These are phyloP conservation scores for Neolecta irregularis DNA, from an alignment of 1,139 yeast species.

Conservation along the genomic window DNA sequence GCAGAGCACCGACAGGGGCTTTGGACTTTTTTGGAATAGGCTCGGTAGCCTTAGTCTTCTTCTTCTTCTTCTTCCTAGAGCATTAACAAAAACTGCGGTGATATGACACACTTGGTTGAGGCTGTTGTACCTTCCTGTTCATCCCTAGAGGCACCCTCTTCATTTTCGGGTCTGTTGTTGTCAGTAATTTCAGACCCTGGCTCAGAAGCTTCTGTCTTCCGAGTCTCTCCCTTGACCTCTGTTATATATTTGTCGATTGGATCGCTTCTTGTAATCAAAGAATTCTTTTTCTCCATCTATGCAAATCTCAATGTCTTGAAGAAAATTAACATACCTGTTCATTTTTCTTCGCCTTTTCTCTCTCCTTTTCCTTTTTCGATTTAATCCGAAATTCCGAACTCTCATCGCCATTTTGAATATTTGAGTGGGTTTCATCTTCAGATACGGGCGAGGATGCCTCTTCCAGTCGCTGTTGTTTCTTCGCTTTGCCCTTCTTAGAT, in stretches of 20 bases:
- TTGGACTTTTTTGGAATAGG: not conserved
- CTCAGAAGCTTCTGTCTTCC: conserved; percentile 31
- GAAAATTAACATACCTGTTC: conserved; percentile 52
- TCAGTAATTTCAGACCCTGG: conserved; percentile 20
- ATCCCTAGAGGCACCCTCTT: not conserved
- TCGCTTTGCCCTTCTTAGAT: conserved; percentile 8
- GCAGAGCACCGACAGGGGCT: conserved; percentile 5
- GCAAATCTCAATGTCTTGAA: conserved; percentile 24
- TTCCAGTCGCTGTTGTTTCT: too few species aligned
- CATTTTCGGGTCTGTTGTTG: conserved; percentile 8
- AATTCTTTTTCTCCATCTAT: conserved; percentile 23
- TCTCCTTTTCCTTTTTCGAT: conserved; percentile 93
- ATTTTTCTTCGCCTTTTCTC: conserved; percentile 86
- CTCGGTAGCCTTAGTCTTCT: conserved; percentile 21
- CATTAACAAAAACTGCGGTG: not conserved
- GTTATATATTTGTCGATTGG: conserved; percentile 1
- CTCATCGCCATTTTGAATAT: conserved; percentile 15
- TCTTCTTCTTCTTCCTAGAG: conserved; percentile 23
- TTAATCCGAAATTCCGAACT: conserved; percentile 51
- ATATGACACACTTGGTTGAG: not conserved
- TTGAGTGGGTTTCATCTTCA: conserved; percentile 33
- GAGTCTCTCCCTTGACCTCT: conserved; percentile 12
- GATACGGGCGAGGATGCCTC: too few species aligned
- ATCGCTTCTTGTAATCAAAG: too few species aligned
- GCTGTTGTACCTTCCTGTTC: not conserved